Conservation (phyloP, 371 early-diverging fungal species). For the Syncephalastrum sp. region DNA sequence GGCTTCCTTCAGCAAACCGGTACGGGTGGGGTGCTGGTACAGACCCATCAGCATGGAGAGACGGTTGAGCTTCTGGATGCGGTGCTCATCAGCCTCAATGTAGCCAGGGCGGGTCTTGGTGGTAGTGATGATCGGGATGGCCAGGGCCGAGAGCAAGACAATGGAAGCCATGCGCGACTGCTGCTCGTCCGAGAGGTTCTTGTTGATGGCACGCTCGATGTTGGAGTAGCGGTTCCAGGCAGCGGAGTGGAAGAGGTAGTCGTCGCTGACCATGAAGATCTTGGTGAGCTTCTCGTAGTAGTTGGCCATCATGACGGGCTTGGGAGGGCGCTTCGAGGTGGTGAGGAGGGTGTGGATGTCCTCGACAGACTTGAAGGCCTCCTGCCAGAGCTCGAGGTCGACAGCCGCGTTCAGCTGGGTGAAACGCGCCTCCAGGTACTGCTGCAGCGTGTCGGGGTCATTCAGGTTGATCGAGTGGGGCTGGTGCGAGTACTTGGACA, state of each 20-base stretch:
- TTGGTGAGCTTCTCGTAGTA: constrained; percentile 96
- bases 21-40: constrained; percentile 83
- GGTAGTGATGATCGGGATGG: constrained; percentile 86
- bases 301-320: constrained; percentile 93
- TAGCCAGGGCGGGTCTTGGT: constrained; percentile 70
- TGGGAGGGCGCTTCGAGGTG: constrained; percentile 89
- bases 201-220: constrained; percentile 74
- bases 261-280: constrained; percentile 94
- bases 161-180: constrained; percentile 85
- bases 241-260: constrained; percentile 97
- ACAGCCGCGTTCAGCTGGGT: constrained; percentile 92
- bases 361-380: constrained; percentile 95
- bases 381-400: constrained; percentile 98
- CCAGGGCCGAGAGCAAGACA: constrained; percentile 89
- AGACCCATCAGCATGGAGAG: constrained; percentile 88
- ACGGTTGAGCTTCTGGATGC: constrained; percentile 78
- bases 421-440: constrained; percentile 94
- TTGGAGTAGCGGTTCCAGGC: constrained; percentile 93
- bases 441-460: constrained; percentile 95
- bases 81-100: constrained; percentile 81
- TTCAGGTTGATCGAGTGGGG: constrained; percentile 90
- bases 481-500: constrained; percentile 92
- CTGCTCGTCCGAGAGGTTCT: constrained; percentile 68
- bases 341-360: constrained; percentile 94
- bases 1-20: constrained; percentile 87